Evolutionary conservation across 2,329 filamentous ascomycete species (phyloP), one percentile per base, ranked within the genome.

Genomic region (Colletotrichum kahawae): DNA sequence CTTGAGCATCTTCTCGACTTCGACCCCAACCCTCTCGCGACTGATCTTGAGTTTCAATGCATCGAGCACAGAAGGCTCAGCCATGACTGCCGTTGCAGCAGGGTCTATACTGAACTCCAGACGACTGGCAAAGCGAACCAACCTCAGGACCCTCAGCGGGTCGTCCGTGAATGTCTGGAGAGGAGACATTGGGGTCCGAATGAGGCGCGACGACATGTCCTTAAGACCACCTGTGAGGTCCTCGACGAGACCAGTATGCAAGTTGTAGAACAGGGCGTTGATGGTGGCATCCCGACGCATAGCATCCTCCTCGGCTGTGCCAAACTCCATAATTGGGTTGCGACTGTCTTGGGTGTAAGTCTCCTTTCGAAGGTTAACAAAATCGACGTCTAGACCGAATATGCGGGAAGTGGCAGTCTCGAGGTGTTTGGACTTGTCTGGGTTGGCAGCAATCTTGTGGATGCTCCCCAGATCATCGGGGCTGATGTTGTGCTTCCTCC

Each of bases 201-300:
- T 95, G 65, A 96, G 86, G 76, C 91, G 90, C 3, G 88, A 86
- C 38, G 88, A 83, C 91, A 98, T 92, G 81, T 98, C 96, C 9
- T 90, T 82, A 43, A 97, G 86, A 0, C 97, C 96, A 9, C 90
- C 90, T 0, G 95, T 97, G 76, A 97, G 94, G 82, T 99, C 97
- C 83, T 98, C 96, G 43, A 98, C 90, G 74, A 89, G 80, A 38
- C 91, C 90, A 1, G 93, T 95, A 80, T 96, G 92, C 51, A 99
- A 87, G 79, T 98, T 98, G 87, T 97, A 98, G 85, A 98, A 98
- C 77, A 99, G 91, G 29, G 97, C 95, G 82, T 99, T 99, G 76
- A 98, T 92, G 1, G 95, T 98, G 27, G 96, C 96, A 87, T 99
- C 96, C 63, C 96, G 92, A 27, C 96, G 92, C 78, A 95, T 82